These are phyloP conservation scores for Trichoderma gracile DNA, from an alignment of 2,329 filamentous ascomycete genomes.

Conservation along the genomic window DNA sequence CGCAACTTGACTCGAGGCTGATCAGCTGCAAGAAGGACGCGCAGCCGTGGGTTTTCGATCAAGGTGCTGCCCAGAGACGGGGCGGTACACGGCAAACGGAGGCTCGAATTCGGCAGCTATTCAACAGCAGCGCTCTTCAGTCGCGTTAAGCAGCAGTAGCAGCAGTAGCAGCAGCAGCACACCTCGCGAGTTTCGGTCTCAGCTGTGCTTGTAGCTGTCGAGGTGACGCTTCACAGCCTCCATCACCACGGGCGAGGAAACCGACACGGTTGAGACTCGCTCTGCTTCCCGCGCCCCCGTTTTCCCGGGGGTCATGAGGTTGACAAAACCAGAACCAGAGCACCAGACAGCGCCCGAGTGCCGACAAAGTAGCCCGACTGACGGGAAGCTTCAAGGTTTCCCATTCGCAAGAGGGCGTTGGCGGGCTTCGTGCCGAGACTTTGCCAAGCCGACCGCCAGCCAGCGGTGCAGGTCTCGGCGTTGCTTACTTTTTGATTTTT, in stretches of 20 bases:
- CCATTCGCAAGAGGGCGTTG: conserved; percentile 21
- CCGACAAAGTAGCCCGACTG: neutral
- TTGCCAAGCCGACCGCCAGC: conserved; percentile 26
- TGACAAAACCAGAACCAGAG: neutral
- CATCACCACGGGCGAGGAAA: conserved; percentile 6
- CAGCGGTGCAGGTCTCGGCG: conserved; percentile 27
- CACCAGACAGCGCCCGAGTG: neutral
- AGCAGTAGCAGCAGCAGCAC: no score
- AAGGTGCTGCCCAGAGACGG: conserved; percentile 17
- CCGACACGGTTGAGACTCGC: neutral
- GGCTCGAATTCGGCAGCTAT: no score
- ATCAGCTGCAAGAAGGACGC: neutral
- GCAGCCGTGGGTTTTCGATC: conserved; percentile 5
- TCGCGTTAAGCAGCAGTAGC: no score
- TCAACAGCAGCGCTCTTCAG: no score
- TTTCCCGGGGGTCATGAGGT: conserved; percentile 4
- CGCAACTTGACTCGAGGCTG: neutral
- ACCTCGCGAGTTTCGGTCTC: neutral
- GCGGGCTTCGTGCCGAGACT: conserved; percentile 26
- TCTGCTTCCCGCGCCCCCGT: conserved; percentile 1
- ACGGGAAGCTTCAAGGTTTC: neutral
- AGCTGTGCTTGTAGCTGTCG: conserved; percentile 15
- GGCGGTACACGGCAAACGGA: neutral
- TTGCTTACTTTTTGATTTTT: conserved; percentile 20
- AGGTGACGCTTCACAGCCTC: conserved; percentile 8